phyloP scores from a whole-genome alignment of 2,329 filamentous ascomycete species.

The Helminthosporium solani region DNA sequence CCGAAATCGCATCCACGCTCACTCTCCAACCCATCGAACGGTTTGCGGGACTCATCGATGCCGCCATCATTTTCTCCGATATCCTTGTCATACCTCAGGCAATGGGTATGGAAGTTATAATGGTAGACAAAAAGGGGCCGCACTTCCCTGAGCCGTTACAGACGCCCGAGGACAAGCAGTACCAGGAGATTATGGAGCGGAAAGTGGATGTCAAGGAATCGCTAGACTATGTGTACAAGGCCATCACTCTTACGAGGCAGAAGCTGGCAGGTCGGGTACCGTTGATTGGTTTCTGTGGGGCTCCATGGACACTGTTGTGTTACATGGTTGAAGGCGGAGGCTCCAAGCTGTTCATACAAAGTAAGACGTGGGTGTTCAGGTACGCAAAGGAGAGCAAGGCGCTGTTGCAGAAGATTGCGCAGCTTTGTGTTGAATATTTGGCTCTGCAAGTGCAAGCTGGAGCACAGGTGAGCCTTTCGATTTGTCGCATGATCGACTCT shows the following conservation, averaged over 20 bases:
- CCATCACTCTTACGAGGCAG: conserved; percentile 84
- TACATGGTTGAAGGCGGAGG: conserved; percentile 99
- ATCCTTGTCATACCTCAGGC: conserved; percentile 97
- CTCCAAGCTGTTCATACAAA: conserved; percentile 89
- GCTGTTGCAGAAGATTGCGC: conserved; percentile 85
- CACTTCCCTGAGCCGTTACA: conserved; percentile 86
- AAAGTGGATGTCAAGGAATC: conserved; percentile 82
- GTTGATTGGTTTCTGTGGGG: conserved; percentile 93
- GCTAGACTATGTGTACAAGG: conserved; percentile 92
- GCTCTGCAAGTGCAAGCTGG: conserved; percentile 90
- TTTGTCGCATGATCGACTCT: conserved; percentile 6
- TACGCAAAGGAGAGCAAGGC: conserved; percentile 78
- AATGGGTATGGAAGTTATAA: conserved; percentile 97
- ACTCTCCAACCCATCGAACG: conserved; percentile 95
- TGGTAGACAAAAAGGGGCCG: conserved; percentile 96
- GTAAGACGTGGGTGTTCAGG: conserved; percentile 95
- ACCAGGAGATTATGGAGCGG: conserved; percentile 71
- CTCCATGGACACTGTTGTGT: conserved; percentile 94
- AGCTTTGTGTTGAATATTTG: conserved; percentile 92
- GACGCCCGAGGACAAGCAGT: conserved; percentile 80
- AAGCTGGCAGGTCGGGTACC: conserved; percentile 88
- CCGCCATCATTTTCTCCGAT: conserved; percentile 98
- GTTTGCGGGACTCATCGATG: conserved; percentile 86
- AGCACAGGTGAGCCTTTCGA: conserved; percentile 64
- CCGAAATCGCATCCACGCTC: conserved; percentile 88